Evolutionary conservation across 2,329 filamentous ascomycete species (phyloP).

Genomic region (Fusarium sp.): DNA sequence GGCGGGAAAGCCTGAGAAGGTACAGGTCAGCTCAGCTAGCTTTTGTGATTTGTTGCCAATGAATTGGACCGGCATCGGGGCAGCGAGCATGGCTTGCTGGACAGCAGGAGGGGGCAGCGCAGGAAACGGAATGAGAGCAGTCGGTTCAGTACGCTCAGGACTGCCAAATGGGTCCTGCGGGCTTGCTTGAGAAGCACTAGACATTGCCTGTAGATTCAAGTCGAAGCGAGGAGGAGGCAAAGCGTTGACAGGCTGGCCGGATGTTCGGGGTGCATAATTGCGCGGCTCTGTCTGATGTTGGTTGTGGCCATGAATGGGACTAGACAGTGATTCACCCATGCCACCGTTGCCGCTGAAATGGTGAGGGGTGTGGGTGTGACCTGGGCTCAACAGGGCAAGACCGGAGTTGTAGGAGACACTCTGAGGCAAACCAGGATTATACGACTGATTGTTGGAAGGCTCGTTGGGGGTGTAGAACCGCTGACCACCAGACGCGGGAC

Average conservation of each 20-base stretch:
- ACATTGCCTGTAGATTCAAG: constrained; percentile 36
- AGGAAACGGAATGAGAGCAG: constrained; percentile 22
- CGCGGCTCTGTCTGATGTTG: constrained; percentile 57
- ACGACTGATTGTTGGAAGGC: constrained; percentile 19
- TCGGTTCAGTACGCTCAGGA: constrained; percentile 8
- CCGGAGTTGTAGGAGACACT: constrained; percentile 36
- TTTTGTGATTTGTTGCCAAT: constrained; percentile 53
- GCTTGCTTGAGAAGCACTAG: background rate
- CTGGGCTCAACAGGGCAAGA: constrained; percentile 33
- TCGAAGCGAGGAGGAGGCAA: constrained; percentile 58
- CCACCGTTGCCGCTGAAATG: constrained; percentile 13
- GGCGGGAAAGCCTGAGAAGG: constrained; percentile 53
- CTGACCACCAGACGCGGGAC: constrained; percentile 11
- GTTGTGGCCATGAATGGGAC: constrained; percentile 22
- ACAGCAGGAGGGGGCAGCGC: constrained; percentile 18
- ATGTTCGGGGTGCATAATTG: constrained; percentile 57
- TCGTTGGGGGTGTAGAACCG: constrained; percentile 26
- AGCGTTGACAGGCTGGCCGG: constrained; percentile 42
- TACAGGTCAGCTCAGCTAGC: constrained; percentile 56
- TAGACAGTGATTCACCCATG: constrained; percentile 11
- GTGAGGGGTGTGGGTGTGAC: constrained; percentile 35
- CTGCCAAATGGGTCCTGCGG: constrained; percentile 41
- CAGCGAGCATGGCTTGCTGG: constrained; percentile 34
- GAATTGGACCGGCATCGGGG: constrained; percentile 26
- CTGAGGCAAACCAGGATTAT: constrained; percentile 26